Conservation (phyloP, 1,284 basidiomycete species). For the Calocybe gambosa region DNA sequence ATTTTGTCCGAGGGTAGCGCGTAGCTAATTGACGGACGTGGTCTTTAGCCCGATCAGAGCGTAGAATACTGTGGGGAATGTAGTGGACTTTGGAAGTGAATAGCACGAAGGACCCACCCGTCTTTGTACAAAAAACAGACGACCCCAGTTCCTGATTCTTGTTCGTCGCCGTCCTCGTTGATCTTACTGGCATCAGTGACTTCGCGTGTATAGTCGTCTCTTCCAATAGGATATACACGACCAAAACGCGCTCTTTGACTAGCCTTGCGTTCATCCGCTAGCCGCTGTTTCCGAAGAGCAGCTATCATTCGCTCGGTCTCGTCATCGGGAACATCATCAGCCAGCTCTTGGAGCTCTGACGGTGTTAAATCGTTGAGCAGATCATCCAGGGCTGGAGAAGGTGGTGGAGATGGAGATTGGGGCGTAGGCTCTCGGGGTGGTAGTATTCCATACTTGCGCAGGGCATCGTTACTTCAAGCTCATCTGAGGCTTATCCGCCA, state of each 20-base stretch:
- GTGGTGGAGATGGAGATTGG: constrained; percentile 68
- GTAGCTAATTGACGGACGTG: constrained; percentile 74
- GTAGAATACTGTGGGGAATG: constrained; percentile 51
- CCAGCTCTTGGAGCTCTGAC: constrained; percentile 62
- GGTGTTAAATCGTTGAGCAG: constrained; percentile 62
- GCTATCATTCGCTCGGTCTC: constrained; percentile 78
- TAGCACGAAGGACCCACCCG: constrained; percentile 43
- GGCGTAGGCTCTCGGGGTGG: constrained; percentile 68
- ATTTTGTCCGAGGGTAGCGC: constrained; percentile 88
- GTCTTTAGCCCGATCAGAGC: constrained; percentile 70
- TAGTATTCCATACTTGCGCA: constrained; percentile 87
- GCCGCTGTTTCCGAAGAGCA: constrained; percentile 58
- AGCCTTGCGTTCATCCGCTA: constrained; percentile 61
- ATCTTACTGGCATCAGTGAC: constrained; percentile 89
- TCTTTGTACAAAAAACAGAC: constrained; percentile 90
- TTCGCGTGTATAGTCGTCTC: constrained; percentile 92
- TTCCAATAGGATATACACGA: constrained; percentile 80
- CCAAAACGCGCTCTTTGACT: constrained; percentile 75
- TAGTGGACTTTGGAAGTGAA: background rate
- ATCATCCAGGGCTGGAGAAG: constrained; percentile 58
- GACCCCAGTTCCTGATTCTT: constrained; percentile 74
- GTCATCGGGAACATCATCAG: constrained; percentile 64
- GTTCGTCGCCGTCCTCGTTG: constrained; percentile 59
- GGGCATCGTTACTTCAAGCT: constrained; percentile 74
- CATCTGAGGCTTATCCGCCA: background rate